These are phyloP conservation scores for Phaeosphaeria sp. DNA, from an alignment of 2,329 filamentous ascomycete species.

Conservation along the genomic window DNA sequence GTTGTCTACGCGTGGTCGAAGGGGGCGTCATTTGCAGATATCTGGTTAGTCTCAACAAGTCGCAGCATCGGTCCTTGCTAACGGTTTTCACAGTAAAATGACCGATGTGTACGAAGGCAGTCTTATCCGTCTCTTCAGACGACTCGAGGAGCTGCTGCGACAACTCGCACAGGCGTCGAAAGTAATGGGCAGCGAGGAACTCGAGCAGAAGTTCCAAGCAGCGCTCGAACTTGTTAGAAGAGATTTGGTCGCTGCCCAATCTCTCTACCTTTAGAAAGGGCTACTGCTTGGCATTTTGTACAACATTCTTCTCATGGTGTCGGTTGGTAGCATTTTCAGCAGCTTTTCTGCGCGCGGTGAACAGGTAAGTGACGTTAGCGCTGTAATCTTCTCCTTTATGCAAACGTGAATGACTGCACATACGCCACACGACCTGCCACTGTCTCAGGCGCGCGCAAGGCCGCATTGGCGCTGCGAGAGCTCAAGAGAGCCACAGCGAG, in stretches of 20 bases:
- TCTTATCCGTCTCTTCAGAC: constrained; percentile 92
- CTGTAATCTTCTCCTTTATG: constrained; percentile 20
- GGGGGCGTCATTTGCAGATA: constrained; percentile 87
- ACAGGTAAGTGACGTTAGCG: constrained; percentile 20
- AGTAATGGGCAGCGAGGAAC: constrained; percentile 96
- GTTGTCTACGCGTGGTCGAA: constrained; percentile 92
- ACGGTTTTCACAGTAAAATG: constrained; percentile 78
- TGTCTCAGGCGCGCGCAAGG: constrained; percentile 26
- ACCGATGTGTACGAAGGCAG: constrained; percentile 98
- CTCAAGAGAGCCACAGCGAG: constrained; percentile 19
- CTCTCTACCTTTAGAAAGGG: constrained; percentile 71
- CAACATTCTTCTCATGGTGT: constrained; percentile 16
- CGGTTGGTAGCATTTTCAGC: constrained; percentile 18
- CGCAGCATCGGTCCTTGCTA: constrained; percentile 5
- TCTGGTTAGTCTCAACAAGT: constrained; percentile 73
- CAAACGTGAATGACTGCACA: constrained; percentile 10
- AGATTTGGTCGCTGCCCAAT: constrained; percentile 95
- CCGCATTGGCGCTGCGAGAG: constrained; percentile 21
- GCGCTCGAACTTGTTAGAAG: constrained; percentile 84
- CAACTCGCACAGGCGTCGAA: constrained; percentile 96
- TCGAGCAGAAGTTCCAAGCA: constrained; percentile 90
- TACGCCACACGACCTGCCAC: constrained; percentile 20
- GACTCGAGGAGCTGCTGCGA: constrained; percentile 89
- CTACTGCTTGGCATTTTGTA: constrained; percentile 16
- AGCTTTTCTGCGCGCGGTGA: background rate